These are phyloP conservation scores for Monosporozyma aerobia DNA, from an alignment of 805 yeast species.

Conservation along the genomic window DNA sequence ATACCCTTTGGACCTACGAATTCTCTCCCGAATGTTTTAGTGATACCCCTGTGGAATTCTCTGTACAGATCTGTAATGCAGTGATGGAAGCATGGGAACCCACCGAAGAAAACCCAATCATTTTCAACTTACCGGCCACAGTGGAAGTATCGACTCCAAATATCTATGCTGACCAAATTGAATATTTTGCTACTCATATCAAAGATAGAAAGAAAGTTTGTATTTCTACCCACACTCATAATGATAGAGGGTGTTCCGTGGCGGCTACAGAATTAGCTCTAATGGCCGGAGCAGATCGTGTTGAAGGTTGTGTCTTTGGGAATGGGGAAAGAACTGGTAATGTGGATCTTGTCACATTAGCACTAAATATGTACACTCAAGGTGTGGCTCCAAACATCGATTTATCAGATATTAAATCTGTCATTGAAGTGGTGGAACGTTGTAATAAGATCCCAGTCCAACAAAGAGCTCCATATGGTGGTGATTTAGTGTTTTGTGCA, in stretches of 20 bases:
- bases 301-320: constrained; percentile 78
- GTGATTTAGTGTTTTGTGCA: constrained; percentile 74
- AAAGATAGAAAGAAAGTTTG: constrained; percentile 61
- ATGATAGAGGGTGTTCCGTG: constrained; percentile 83
- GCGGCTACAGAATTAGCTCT: constrained; percentile 80
- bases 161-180: constrained; percentile 77
- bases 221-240: constrained; percentile 73
- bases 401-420: constrained; percentile 55
- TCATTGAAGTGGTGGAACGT: constrained; percentile 65
- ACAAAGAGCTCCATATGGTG: constrained; percentile 76
- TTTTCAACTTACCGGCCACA: constrained; percentile 78
- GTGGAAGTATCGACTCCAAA: constrained; percentile 78
- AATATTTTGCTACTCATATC: constrained; percentile 54
- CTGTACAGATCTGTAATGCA: constrained; percentile 60
- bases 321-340: constrained; percentile 86
- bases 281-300: constrained; percentile 81
- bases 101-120: constrained; percentile 51
- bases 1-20: constrained; percentile 65
- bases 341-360: constrained; percentile 72
- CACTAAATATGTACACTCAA: constrained; percentile 69
- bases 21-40: constrained; percentile 76
- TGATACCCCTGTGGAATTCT: constrained; percentile 58
- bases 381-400: constrained; percentile 66
- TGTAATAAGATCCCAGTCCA: constrained; percentile 76
- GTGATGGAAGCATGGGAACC: constrained; percentile 73